phyloP scores from a whole-genome alignment of 768 basidiomycete genomes.

The Gymnopilus junonius region DNA sequence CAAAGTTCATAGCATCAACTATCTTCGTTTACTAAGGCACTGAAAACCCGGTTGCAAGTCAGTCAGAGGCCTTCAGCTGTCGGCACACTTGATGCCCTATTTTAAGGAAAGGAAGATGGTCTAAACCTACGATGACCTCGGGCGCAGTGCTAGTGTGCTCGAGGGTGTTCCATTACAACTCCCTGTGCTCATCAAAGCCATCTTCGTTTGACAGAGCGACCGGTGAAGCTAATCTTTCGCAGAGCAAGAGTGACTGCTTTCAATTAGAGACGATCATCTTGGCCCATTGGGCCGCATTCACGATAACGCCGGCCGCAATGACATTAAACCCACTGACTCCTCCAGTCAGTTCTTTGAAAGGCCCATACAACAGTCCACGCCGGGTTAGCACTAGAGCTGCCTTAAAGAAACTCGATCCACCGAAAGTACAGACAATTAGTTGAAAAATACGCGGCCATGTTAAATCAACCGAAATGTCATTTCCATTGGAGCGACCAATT shows the following conservation, averaged over 20 bases:
- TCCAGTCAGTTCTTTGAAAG: background rate
- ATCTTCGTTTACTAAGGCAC: constrained; percentile 1
- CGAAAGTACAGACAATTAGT: background rate
- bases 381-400: background rate
- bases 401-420: background rate
- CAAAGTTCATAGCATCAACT: background rate
- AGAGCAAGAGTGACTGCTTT: background rate
- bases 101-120: background rate
- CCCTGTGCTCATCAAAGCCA: background rate
- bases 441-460: background rate
- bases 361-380: background rate
- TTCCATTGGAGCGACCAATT: background rate
- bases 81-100: background rate
- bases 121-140: background rate
- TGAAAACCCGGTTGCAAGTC: background rate
- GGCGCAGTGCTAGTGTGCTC: background rate
- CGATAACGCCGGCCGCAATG: background rate
- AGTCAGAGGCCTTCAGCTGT: background rate
- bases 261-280: background rate
- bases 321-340: background rate
- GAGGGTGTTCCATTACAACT: background rate
- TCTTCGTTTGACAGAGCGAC: background rate
- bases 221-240: background rate
- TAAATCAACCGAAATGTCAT: background rate
- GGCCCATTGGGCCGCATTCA: background rate